phyloP scores from a whole-genome alignment of 108 stramenopile genomes.

The Nitzschia putrida region DNA sequence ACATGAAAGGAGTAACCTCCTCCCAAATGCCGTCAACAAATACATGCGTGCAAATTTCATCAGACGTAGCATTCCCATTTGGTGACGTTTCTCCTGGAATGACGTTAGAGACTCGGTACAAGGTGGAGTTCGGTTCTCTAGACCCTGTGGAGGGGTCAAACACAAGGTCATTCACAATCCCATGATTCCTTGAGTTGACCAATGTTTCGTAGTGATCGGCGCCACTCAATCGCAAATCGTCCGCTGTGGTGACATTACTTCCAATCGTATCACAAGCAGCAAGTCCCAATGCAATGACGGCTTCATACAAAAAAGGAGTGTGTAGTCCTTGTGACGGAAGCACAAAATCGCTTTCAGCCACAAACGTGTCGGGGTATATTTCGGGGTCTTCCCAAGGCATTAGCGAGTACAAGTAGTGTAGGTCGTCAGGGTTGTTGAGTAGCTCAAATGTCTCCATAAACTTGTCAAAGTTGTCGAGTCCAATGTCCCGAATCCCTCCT shows the following conservation, averaged over 20 bases:
- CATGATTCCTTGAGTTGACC: conserved; percentile 35
- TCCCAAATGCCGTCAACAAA: conserved; percentile 40
- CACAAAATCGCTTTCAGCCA: neutral
- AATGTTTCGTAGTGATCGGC: conserved; percentile 36
- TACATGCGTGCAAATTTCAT: conserved; percentile 26
- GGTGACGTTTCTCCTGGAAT: conserved; percentile 1
- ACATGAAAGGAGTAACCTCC: conserved; percentile 28
- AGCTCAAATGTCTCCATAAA: conserved; percentile 6
- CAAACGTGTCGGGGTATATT: too few relatives aligned
- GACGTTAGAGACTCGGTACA: conserved; percentile 45
- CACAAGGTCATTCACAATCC: conserved; percentile 41
- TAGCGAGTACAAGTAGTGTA: conserved; percentile 20
- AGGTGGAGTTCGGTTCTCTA: conserved; percentile 32
- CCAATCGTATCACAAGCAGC: conserved; percentile 36
- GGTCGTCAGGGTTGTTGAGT: conserved; percentile 24
- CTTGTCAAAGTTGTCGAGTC: conserved; percentile 3
- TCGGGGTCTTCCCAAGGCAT: conserved; percentile 6
- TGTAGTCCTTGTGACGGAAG: neutral
- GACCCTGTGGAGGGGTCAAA: conserved; percentile 52
- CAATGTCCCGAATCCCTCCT: conserved; percentile 6
- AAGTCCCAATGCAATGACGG: conserved; percentile 57
- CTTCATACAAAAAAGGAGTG: conserved; percentile 53
- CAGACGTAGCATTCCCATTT: conserved; percentile 19
- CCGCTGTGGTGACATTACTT: neutral
- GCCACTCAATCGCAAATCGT: conserved; percentile 36